These are phyloP conservation scores for Protomyces pachydermus DNA, from an alignment of 1,139 yeast species.

Conservation along the genomic window DNA sequence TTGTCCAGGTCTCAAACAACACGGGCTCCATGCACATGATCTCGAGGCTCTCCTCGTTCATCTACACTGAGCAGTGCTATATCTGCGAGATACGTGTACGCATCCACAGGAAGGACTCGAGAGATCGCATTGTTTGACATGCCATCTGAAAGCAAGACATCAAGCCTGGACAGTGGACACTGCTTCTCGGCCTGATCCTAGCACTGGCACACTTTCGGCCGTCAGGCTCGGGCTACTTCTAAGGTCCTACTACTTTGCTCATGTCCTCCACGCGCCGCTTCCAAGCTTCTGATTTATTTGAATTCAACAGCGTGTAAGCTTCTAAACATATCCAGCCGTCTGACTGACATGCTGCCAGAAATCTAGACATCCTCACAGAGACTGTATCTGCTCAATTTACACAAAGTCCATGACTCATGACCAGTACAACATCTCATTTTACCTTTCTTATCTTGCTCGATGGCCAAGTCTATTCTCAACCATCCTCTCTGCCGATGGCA, in stretches of 20 bases:
- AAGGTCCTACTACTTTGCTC: not conserved
- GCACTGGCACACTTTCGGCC: too few relatives aligned
- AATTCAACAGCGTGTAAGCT: constrained; percentile 29
- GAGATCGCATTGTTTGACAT: too few relatives aligned
- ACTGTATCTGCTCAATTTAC: constrained; percentile 8
- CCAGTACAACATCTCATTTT: constrained; percentile 70
- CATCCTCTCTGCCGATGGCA: constrained; percentile 30
- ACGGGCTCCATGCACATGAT: too few relatives aligned
- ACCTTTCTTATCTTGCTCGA: constrained; percentile 68
- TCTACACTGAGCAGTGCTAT: too few relatives aligned
- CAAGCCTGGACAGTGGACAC: too few relatives aligned
- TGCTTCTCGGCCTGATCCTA: too few relatives aligned
- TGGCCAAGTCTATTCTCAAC: constrained; percentile 75
- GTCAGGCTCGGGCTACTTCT: too few relatives aligned
- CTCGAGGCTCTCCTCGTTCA: too few relatives aligned
- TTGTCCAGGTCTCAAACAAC: not conserved
- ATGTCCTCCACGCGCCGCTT: constrained; percentile 29
- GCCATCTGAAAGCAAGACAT: too few relatives aligned
- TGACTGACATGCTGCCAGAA: constrained; percentile 13
- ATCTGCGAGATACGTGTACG: too few relatives aligned
- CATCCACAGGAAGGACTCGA: too few relatives aligned
- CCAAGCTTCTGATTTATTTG: constrained; percentile 29
- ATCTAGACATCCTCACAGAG: constrained; percentile 30
- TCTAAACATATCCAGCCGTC: not conserved
- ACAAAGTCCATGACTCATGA: not conserved